These are phyloP conservation scores for Coleophoma eucalyptorum DNA, from an alignment of 2,329 filamentous ascomycete genomes.

Conservation along the genomic window DNA sequence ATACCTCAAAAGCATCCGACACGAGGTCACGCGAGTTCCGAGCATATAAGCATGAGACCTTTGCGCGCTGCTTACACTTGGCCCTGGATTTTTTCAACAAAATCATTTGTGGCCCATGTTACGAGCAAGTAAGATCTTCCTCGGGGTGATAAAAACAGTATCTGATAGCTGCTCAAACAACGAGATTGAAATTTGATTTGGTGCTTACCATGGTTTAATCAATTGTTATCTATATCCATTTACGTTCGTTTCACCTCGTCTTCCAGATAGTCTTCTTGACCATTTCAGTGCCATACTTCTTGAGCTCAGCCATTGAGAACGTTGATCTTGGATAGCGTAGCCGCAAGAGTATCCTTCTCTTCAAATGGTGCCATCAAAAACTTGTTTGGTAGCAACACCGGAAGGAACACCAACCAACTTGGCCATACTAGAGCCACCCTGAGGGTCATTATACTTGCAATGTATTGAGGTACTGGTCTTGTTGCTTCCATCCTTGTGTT, in stretches of 20 bases:
- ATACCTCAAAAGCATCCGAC: too few relatives aligned
- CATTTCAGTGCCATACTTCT: conserved; percentile 71
- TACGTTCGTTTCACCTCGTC: background rate
- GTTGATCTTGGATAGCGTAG: conserved; percentile 69
- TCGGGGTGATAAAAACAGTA: too few relatives aligned
- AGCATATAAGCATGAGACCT: too few relatives aligned
- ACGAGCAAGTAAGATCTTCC: too few relatives aligned
- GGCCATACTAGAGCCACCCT: conserved; percentile 81
- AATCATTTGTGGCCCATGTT: too few relatives aligned
- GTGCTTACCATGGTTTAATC: background rate
- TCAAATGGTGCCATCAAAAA: conserved; percentile 71
- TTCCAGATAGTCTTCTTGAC: conserved; percentile 59
- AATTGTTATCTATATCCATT: background rate
- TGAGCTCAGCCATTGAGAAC: conserved; percentile 73
- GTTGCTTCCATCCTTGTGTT: conserved; percentile 72
- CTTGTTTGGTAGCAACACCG: conserved; percentile 72
- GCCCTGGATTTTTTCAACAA: too few relatives aligned
- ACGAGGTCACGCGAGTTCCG: too few relatives aligned
- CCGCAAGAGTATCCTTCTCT: conserved; percentile 72
- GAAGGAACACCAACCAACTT: conserved; percentile 75
- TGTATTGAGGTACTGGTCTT: conserved; percentile 80
- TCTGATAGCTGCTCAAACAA: too few relatives aligned
- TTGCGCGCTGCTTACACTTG: too few relatives aligned
- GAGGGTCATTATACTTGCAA: conserved; percentile 73
- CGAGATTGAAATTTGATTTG: background rate